Evolutionary conservation across 73 alveolate genomes (phyloP), one percentile per base, ranked within the genome.

Genomic region (Paramecium sonneborni): DNA sequence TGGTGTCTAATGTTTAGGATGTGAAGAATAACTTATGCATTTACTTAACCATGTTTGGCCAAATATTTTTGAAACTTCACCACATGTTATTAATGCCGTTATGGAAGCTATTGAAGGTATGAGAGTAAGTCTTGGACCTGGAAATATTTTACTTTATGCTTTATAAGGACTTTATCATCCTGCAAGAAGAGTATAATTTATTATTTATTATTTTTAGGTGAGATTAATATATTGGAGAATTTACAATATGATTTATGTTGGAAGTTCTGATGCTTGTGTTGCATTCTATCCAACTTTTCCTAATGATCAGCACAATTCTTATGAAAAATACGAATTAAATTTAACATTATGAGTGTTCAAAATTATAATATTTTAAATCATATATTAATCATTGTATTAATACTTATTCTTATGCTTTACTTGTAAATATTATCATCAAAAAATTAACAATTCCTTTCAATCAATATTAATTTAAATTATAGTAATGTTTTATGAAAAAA

Each of bases 11-110:
- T 97, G 98, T 55, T 96, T 97, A 56, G 98, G 98, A 55, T 98
- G 99, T 90, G 99, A 99, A 96, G 99, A 99, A 62, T 99, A 99
- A 5, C 95, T 99, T 15, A 94, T 97, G 41, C 99, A 99, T 95
- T 95, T 99, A 68, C 94, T 98, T 88, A 99, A 99, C 94, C 98
- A 95, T 95, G 98, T 99, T 39, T 99, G 99, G 99, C 99, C 99
- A 20, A 99, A 99, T 94, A 97, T 98, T 46, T 99, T 99, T 85
- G 99, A 99, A 92, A 97, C 97, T 43, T 97, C 99, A 39, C 99
- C 99, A 18, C 99, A 99, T 97, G 99, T 99, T 39, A 98, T 98
- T 68, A 96, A 97, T 96, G 99, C 99, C 28, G 99, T 99, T 20
- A 95, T 98, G 76, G 99, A 99, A 70, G 99, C 99, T 11, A 95